Conservation (phyloP, 2,329 filamentous ascomycete species). For the Tolypocladium nubicola region DNA sequence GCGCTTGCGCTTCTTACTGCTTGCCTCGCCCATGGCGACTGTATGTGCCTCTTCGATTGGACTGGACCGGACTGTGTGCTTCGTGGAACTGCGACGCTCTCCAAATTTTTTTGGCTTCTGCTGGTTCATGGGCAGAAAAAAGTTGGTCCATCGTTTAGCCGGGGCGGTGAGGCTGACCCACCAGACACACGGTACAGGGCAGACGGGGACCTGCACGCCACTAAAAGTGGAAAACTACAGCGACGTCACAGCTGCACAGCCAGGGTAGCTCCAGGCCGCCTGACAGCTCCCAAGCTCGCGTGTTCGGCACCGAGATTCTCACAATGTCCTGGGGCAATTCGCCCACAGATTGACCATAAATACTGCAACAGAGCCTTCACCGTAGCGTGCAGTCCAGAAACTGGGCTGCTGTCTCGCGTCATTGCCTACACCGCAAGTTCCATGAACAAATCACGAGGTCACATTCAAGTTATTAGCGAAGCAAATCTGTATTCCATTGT, state of each 20-base stretch:
- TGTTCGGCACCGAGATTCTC: background rate
- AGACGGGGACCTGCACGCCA: background rate
- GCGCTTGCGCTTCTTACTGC: constrained; percentile 44
- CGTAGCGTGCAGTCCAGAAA: background rate
- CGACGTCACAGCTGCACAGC: background rate
- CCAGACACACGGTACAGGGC: constrained; percentile 2
- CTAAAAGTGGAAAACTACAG: background rate
- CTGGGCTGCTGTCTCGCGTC: background rate
- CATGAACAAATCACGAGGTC: background rate
- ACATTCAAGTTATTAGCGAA: constrained; percentile 2
- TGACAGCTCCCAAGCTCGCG: background rate
- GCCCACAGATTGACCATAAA: background rate
- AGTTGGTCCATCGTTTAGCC: constrained; percentile 14
- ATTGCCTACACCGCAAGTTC: background rate
- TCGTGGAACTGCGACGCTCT: constrained; percentile 10
- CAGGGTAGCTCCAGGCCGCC: background rate
- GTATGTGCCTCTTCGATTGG: background rate
- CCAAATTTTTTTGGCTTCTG: constrained; percentile 17
- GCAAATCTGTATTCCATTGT: constrained; percentile 16
- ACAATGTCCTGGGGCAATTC: background rate
- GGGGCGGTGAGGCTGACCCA: constrained; percentile 11
- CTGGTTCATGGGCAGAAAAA: constrained; percentile 10
- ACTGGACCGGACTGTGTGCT: background rate
- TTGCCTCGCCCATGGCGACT: constrained; percentile 25
- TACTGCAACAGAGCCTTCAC: background rate